These are phyloP conservation scores for Stephanodiscus triporus DNA, from an alignment of 108 stramenopile genomes.

Conservation along the genomic window DNA sequence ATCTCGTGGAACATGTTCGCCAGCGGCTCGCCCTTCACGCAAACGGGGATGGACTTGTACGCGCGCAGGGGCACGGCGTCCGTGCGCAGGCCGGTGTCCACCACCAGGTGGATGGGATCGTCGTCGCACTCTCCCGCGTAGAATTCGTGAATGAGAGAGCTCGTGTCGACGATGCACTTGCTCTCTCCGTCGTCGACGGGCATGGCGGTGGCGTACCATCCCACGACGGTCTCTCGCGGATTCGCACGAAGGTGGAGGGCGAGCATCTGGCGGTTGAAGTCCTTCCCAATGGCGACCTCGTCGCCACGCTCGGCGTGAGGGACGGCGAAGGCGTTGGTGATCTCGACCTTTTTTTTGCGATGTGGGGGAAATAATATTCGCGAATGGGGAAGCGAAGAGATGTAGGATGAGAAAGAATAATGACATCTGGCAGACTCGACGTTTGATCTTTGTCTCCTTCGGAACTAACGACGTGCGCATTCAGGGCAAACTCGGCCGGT, in stretches of 20 bases:
- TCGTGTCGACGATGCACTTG: constrained; percentile 86
- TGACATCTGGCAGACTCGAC: too few relatives aligned
- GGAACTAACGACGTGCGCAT: too few relatives aligned
- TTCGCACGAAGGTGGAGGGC: constrained; percentile 79
- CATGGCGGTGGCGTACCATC: constrained; percentile 94
- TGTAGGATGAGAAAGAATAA: not conserved
- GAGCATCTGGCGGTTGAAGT: constrained; percentile 92
- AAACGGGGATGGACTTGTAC: constrained; percentile 76
- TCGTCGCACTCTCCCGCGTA: constrained; percentile 93
- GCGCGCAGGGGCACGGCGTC: constrained; percentile 81
- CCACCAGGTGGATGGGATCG: constrained; percentile 88
- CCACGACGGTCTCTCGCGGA: constrained; percentile 91
- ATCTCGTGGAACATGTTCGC: constrained; percentile 95
- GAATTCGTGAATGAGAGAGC: constrained; percentile 95
- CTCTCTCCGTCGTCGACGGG: constrained; percentile 31
- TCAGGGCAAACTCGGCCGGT: too few relatives aligned
- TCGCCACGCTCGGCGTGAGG: constrained; percentile 92
- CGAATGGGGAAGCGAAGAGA: not conserved
- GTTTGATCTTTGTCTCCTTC: too few relatives aligned
- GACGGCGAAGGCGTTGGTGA: constrained; percentile 96
- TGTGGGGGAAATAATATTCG: not conserved
- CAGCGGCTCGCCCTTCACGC: constrained; percentile 79
- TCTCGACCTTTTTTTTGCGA: constrained; percentile 64
- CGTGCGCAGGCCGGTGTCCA: constrained; percentile 77
- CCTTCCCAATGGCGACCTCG: constrained; percentile 96